A percentile compares a stretch with the other conserved stretches of the same genome.
Evolutionary conservation across 176 grass and related monocot species (phyloP).

Genomic region (Musa itinerans): DNA sequence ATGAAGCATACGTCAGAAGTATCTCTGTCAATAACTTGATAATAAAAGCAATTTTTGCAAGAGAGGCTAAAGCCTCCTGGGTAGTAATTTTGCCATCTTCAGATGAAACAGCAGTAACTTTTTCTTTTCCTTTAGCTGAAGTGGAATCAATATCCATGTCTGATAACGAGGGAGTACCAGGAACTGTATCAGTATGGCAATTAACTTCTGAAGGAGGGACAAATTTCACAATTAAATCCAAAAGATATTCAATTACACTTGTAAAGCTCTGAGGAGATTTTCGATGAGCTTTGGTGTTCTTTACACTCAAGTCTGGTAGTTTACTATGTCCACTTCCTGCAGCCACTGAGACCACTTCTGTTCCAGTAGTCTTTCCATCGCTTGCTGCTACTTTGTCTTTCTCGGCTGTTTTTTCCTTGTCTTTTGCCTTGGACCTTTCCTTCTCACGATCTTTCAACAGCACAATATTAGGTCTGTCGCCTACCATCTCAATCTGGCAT

Average conservation of each 20-base stretch:
- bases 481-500: slow-evolving; percentile 95
- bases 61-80: slow-evolving; percentile 71
- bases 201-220: slow-evolving; percentile 45
- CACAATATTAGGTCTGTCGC: slow-evolving; percentile 80
- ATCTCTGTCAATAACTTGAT: slow-evolving; percentile 93
- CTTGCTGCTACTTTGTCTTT: slow-evolving; percentile 38
- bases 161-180: slow-evolving; percentile 28
- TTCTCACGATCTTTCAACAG: slow-evolving; percentile 90
- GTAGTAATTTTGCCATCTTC: slow-evolving; percentile 55
- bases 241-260: slow-evolving; percentile 74
- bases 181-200: slow-evolving; percentile 36
- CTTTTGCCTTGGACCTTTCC: slow-evolving; percentile 82
- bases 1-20: slow-evolving; percentile 85
- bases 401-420: slow-evolving; percentile 61
- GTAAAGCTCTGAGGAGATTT: slow-evolving; percentile 89
- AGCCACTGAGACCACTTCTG: slow-evolving; percentile 28
- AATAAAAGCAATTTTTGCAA: slow-evolving; percentile 75
- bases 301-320: slow-evolving; percentile 49
- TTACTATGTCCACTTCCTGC: slow-evolving; percentile 43
- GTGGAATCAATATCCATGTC: slow-evolving; percentile 93
- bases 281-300: slow-evolving; percentile 62
- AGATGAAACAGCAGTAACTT: slow-evolving; percentile 52
- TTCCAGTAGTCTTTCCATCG: slow-evolving; percentile 32
- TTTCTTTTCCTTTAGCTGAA: slow-evolving; percentile 89
- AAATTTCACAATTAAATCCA: slow-evolving; percentile 69